Evolutionary conservation across 2,329 filamentous ascomycete genomes (phyloP), one percentile per base, ranked within the genome.

Genomic region (Tolypocladium ovalisporum): DNA sequence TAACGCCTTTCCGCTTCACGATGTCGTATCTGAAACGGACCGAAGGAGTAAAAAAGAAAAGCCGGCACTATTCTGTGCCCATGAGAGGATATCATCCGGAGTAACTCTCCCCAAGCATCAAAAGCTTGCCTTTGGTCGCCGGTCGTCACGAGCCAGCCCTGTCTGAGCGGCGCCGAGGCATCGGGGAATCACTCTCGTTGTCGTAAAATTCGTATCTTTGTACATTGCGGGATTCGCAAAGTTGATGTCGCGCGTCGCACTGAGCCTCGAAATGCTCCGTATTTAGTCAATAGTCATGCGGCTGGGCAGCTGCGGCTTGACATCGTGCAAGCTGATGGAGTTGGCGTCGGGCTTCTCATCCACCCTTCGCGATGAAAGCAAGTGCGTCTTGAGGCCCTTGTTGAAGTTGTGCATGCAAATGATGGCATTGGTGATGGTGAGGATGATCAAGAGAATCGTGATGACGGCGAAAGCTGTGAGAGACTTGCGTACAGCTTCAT

Each of bases 391-490:
- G 59, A 99, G 79, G 10, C 94, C 94, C 63, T 87, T 86, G 72
- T 87, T 83, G 75, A 97, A 99, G 76, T 97, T 97, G 71, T 81
- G 76, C 73, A 90, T 92, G 79, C 93, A 97, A 66, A 93, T 79
- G 67, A 88, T 84, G 42, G 90, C 92, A 65, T 96, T 92, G 70
- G 82, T 74, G 65, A 99, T 97, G 59, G 94, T 99, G 61, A 91
- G 76, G 55, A 97, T 76, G 65, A 99, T 90, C 59, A 97, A 78
- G 34, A 95, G 74, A 59, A 99, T 89, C 44, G 94, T 97, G 66
- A 99, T 87, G 61, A 96, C 85, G 55, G 94, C 93, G 68, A 99
- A 99, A 59, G 91, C 90, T 6, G 93, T 97, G 67, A 99, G 79
- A 19, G 89, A 93, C 67, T 88, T 88, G 60, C 87, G 84, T 40